phyloP scores from a whole-genome alignment of 176 grass and related monocot genomes.

The Areca catechu region DNA sequence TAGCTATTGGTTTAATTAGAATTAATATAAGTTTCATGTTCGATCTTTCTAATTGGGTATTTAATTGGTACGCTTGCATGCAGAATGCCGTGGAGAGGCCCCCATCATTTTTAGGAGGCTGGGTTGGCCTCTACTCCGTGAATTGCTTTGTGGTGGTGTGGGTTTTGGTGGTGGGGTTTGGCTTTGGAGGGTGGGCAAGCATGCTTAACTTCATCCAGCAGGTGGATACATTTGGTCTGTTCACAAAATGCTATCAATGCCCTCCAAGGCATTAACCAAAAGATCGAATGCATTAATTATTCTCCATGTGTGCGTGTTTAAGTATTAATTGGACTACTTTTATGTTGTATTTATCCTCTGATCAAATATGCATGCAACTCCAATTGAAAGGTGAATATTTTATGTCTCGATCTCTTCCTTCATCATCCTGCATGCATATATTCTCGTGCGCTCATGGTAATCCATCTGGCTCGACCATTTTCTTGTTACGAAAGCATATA shows the following conservation, averaged over 20 bases:
- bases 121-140: constrained; percentile 45
- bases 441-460: too few relatives aligned
- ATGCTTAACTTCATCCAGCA: constrained; percentile 71
- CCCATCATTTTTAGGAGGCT: constrained; percentile 40
- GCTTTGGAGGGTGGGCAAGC: constrained; percentile 93
- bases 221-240: constrained; percentile 73
- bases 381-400: too few relatives aligned
- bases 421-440: too few relatives aligned
- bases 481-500: too few relatives aligned
- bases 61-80: not conserved
- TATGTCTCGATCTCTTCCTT: too few relatives aligned
- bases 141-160: constrained; percentile 79
- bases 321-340: too few relatives aligned
- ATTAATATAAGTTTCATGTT: not conserved
- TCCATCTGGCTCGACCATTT: too few relatives aligned
- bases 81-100: constrained; percentile 91
- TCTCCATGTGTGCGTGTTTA: too few relatives aligned
- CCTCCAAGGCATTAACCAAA: constrained; percentile 63
- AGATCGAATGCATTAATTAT: too few relatives aligned
- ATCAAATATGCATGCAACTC: too few relatives aligned
- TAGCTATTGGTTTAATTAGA: not conserved
- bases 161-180: constrained; percentile 88
- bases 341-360: too few relatives aligned
- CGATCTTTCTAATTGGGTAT: not conserved
- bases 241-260: constrained; percentile 98